Evolutionary conservation across 2,329 filamentous ascomycete species (phyloP).

Genomic region (Pseudocercospora musae): DNA sequence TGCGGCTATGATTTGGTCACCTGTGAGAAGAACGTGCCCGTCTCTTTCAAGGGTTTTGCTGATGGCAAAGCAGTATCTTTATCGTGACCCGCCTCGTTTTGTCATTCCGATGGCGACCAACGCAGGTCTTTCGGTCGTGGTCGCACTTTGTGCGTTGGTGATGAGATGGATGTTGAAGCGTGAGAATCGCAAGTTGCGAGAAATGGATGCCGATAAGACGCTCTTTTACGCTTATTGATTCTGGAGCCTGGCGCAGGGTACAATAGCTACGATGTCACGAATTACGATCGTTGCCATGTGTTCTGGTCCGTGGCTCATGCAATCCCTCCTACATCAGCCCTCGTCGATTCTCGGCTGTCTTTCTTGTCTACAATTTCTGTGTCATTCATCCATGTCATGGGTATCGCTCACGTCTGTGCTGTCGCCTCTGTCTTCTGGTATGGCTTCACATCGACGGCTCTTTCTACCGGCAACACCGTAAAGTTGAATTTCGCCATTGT

Average conservation of each 20-base stretch:
- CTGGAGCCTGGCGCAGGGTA: not conserved
- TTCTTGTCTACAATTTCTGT: not conserved
- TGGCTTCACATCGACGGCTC: slow-evolving; percentile 35
- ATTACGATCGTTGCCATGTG: not conserved
- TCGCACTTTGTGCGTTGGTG: not conserved
- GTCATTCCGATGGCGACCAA: not conserved
- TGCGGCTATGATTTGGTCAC: not conserved
- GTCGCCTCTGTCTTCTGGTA: slow-evolving; percentile 16
- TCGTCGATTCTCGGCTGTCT: not conserved
- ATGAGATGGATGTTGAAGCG: not conserved
- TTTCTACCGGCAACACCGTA: slow-evolving; percentile 41
- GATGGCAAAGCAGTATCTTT: not conserved
- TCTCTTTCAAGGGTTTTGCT: not conserved
- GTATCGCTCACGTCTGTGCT: not conserved
- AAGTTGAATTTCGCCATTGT: slow-evolving; percentile 44
- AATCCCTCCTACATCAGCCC: not conserved
- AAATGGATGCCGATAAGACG: not conserved
- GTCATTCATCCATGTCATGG: not conserved
- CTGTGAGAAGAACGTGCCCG: not conserved
- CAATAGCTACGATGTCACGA: not conserved
- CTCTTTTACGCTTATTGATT: not conserved
- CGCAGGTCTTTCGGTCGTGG: not conserved
- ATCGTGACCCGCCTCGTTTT: not conserved
- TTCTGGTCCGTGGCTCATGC: not conserved
- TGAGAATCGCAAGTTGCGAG: not conserved